Evolutionary conservation across 2,329 filamentous ascomycete genomes (phyloP), one percentile per base, ranked within the genome.

Genomic region (Parastagonospora nodorum): DNA sequence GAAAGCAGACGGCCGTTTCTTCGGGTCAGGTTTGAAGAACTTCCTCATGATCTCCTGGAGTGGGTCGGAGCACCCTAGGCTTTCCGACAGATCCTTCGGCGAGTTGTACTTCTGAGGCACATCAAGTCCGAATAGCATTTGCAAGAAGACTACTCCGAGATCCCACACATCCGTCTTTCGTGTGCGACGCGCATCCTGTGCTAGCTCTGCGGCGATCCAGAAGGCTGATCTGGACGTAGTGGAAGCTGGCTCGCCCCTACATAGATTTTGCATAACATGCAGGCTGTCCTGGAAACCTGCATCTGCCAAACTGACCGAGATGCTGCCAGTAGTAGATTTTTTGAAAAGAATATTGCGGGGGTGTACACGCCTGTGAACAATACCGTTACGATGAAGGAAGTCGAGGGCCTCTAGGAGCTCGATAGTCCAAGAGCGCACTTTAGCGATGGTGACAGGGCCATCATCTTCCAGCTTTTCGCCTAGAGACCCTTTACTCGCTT

Each of bases 151-250:
- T 28, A 97, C 85, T 4, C 94, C 94, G 64, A 99, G 86, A 60
- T 97, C 90, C 94, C 94, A 99, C 8, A 97, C 84, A 70, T 97
- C 94, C 0, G 91, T 90, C 71, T 96, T 96, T 64, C 75, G 88
- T 80, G 71, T 88, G 45, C 72, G 71, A 32, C 72, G 68, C 19
- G 81, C 27, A 83, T 87, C 51, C 82, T 84, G 28, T 5, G 84
- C 82, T 43, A 92, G 81, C 73, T 96, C 92, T 1, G 92, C 89
- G 1, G 92, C 86, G 6, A 89, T 75, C 92, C 92, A 96, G 59
- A 91, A 90, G 1, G 88, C 86, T 12, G 90, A 92, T 60, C 87
- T 88, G 12, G 88, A 84, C 19, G 85, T 82, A 40, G 81, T 79
- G 15, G 84, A 74, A 1, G 81, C 80, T 4, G 83, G 66, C 33